Evolutionary conservation across 2,329 filamentous ascomycete species (phyloP).

Genomic region (Aspergillus pseudotamarii): DNA sequence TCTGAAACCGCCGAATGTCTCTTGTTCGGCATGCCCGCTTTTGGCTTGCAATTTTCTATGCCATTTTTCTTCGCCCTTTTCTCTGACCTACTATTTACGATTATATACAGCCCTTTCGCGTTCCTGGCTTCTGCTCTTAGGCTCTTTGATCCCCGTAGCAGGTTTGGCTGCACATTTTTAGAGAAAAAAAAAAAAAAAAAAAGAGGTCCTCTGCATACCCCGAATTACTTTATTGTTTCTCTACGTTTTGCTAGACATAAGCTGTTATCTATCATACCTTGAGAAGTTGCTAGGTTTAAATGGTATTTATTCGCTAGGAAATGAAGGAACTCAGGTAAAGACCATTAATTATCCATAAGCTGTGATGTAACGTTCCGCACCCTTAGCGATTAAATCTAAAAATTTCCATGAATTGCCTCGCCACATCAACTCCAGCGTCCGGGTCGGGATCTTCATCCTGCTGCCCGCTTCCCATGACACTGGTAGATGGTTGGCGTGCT

Average conservation of each 20-base stretch:
- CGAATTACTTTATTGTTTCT: background rate
- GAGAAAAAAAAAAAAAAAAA: background rate
- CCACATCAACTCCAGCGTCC: slow-evolving; percentile 43
- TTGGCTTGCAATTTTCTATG: background rate
- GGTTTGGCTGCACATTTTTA: slow-evolving; percentile 5
- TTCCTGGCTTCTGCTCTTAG: slow-evolving; percentile 9
- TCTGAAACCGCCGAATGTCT: background rate
- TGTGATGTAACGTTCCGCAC: no score
- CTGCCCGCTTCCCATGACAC: slow-evolving; percentile 13
- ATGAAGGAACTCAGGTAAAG: background rate
- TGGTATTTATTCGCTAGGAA: background rate
- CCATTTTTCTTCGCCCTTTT: background rate
- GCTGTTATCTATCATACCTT: background rate
- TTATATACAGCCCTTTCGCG: slow-evolving; percentile 7
- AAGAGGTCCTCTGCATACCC: background rate
- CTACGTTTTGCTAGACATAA: background rate
- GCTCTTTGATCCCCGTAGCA: slow-evolving; percentile 15
- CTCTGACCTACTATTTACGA: slow-evolving; percentile 8
- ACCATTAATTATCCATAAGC: background rate
- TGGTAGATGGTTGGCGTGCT: slow-evolving; percentile 6
- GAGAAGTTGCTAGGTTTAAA: background rate
- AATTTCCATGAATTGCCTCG: slow-evolving; percentile 50
- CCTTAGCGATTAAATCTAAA: slow-evolving; percentile 44
- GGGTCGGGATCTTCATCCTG: slow-evolving; percentile 36
- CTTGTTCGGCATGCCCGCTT: background rate